Conservation (phyloP, 1,139 yeast species). For the Scheffersomyces parashehatae region DNA sequence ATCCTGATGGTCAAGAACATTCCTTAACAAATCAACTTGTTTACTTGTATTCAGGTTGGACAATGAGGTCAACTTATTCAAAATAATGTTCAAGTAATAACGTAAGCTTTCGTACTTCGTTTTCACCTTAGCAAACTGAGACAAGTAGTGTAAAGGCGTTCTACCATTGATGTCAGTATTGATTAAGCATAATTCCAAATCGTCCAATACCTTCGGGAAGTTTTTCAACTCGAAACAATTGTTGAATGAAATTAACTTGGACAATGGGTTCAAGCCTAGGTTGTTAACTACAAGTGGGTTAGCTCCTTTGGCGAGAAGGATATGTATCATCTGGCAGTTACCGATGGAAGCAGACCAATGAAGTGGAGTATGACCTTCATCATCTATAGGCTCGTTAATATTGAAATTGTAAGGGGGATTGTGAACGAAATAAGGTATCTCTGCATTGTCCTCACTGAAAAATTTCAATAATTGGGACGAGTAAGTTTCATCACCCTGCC, state of each 20-base stretch:
- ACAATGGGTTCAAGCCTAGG: constrained; percentile 81
- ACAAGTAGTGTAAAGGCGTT: constrained; percentile 71
- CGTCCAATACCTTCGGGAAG: constrained; percentile 68
- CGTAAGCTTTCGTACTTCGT: constrained; percentile 48
- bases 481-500: constrained; percentile 38
- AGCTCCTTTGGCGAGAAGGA: constrained; percentile 72
- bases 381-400: constrained; percentile 85
- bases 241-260: constrained; percentile 81
- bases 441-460: constrained; percentile 70
- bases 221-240: constrained; percentile 81
- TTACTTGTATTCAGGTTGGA: constrained; percentile 28
- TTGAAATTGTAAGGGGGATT: constrained; percentile 80
- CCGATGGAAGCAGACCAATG: constrained; percentile 99
- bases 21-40: constrained; percentile 50
- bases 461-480: constrained; percentile 58
- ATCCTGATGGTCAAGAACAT: constrained; percentile 70
- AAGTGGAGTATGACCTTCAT: constrained; percentile 92
- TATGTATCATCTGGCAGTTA: constrained; percentile 66
- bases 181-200: constrained; percentile 67
- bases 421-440: constrained; percentile 72
- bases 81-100: constrained; percentile 39
- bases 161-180: constrained; percentile 74
- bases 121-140: constrained; percentile 57
- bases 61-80: constrained; percentile 37
- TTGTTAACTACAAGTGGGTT: constrained; percentile 73